Evolutionary conservation across 2,329 filamentous ascomycete genomes (phyloP).

Genomic region (Aspergillus brasiliensis): DNA sequence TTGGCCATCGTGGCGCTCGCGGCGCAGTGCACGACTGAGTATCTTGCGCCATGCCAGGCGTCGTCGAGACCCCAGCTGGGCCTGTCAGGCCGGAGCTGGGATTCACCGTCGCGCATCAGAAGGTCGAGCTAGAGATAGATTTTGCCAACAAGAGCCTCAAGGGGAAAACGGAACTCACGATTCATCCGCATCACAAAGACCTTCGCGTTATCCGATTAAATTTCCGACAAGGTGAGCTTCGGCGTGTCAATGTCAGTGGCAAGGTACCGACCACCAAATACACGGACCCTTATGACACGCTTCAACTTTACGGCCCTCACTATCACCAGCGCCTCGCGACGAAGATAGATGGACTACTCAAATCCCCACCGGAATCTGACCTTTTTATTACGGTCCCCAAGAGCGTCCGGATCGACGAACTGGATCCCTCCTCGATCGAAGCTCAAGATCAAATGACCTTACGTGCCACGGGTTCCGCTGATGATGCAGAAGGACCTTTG

Average conservation of each 20-base stretch:
- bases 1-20: slow-evolving; percentile 38
- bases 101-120: slow-evolving; percentile 74
- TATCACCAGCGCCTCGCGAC: slow-evolving; percentile 78
- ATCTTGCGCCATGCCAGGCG: slow-evolving; percentile 42
- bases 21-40: slow-evolving; percentile 42
- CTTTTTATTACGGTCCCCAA: slow-evolving; percentile 62
- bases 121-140: slow-evolving; percentile 85
- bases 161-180: slow-evolving; percentile 78
- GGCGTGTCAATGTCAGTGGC: slow-evolving; percentile 51
- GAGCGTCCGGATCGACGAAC: slow-evolving; percentile 62
- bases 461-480: slow-evolving; percentile 41
- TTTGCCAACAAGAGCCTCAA: slow-evolving; percentile 74
- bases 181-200: slow-evolving; percentile 64
- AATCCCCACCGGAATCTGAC: slow-evolving; percentile 57
- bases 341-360: slow-evolving; percentile 63
- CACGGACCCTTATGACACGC: slow-evolving; percentile 48
- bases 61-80: slow-evolving; percentile 38
- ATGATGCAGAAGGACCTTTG: slow-evolving; percentile 40
- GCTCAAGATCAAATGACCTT: slow-evolving; percentile 49
- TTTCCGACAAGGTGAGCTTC: slow-evolving; percentile 63
- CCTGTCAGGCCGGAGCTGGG: slow-evolving; percentile 38
- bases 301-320: slow-evolving; percentile 59
- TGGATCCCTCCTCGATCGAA: slow-evolving; percentile 56
- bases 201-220: slow-evolving; percentile 60
- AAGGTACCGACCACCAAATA: slow-evolving; percentile 44